phyloP scores from a whole-genome alignment of 345 rosid genomes.

The Passiflora organensis region DNA sequence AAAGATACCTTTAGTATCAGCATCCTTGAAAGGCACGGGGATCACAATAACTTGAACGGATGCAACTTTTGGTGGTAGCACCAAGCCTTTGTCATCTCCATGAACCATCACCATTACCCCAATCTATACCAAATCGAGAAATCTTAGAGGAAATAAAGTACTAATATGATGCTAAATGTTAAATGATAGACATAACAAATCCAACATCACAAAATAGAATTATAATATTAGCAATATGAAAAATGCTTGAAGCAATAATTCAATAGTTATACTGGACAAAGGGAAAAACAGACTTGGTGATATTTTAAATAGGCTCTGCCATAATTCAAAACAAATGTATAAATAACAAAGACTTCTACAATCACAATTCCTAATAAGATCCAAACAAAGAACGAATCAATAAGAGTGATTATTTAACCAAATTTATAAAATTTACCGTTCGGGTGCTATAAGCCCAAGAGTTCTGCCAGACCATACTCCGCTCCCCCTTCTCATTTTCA shows the following conservation, averaged over 20 bases:
- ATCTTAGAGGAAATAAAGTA: not conserved
- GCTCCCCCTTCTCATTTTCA: slow-evolving; percentile 92
- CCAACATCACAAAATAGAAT: not conserved
- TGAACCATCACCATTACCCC: slow-evolving; percentile 99
- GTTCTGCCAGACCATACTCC: slow-evolving; percentile 93
- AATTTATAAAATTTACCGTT: slow-evolving; percentile 37
- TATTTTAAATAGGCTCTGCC: not conserved
- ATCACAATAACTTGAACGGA: slow-evolving; percentile 77
- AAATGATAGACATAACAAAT: too few species aligned
- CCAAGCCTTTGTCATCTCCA: slow-evolving; percentile 85
- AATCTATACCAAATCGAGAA: slow-evolving; percentile 39
- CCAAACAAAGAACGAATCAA: not conserved
- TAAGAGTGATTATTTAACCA: not conserved
- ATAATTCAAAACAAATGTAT: not conserved
- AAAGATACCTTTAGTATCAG: slow-evolving; percentile 68
- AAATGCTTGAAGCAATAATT: not conserved
- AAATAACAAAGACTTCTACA: not conserved
- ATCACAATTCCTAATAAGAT: too few species aligned
- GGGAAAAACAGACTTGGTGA: not conserved
- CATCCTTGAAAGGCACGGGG: slow-evolving; percentile 96
- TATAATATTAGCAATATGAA: not conserved
- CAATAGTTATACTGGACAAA: too few species aligned
- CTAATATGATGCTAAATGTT: not conserved
- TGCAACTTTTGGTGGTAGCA: slow-evolving; percentile 90
- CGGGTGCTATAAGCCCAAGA: slow-evolving; percentile 99